Evolutionary conservation across 768 basidiomycete genomes (phyloP), one percentile per base, ranked within the genome.

Genomic region (Rhodosporidiobolus sp.): DNA sequence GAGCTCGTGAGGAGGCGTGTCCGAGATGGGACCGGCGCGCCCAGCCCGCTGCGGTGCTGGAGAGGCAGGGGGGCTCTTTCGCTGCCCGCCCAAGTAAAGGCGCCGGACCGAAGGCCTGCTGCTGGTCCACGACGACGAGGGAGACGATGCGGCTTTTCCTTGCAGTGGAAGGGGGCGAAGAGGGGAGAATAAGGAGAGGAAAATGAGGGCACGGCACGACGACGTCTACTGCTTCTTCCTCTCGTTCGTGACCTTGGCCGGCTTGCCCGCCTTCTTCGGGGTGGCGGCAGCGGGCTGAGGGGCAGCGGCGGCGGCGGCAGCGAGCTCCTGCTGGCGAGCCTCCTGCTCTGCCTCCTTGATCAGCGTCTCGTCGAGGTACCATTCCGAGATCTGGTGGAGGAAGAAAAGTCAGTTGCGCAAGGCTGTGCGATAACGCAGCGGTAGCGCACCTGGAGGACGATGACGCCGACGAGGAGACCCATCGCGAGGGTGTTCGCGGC

Each of bases 361-460:
- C 28, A 76, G 20, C 1, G 53, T 58, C 50, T 76, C 70, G 56
- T 76, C 74, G 50, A 72, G 32, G 48, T 72, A 76, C 70, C 74
- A 72, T 38, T 76, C 74, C 1, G 63, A 62, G 11, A 67, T 57
- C 71, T 72, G 62, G 24, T 22, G 17, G 22, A 35, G 59, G 7
- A 0, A 14, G 20, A 4, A 4, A 6, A 22, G 67, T 19, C 26
- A 48, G 38, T 26, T 20, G 35, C 6, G 43, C 1, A 1, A n/a
- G n/a, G n/a, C n/a, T n/a, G n/a, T n/a, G n/a, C n/a, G n/a, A n/a
- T n/a, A n/a, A n/a, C n/a, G n/a, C n/a, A n/a, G n/a, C n/a, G n/a
- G n/a, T n/a, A n/a, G 56, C 61, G 26, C 48, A 76, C 63, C 68
- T 76, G 75, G 53, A 76, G 68, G 26, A 76, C n/a, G 43, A 76